Evolutionary conservation across 768 basidiomycete species (phyloP), one percentile per base, ranked within the genome.

Genomic region (Plicaturopsis crispa): DNA sequence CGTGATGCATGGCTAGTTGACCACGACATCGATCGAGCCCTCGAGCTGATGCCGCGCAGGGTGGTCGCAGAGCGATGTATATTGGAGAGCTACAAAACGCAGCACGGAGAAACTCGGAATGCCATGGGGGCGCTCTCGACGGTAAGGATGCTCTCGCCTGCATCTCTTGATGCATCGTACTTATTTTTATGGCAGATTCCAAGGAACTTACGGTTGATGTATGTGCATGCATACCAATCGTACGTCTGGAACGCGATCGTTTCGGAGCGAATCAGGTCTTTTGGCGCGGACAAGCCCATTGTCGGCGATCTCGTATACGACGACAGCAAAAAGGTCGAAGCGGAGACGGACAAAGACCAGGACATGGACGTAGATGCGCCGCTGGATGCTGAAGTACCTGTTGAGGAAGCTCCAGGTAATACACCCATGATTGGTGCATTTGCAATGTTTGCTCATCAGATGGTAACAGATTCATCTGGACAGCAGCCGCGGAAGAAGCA

Each of bases 191-290:
- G 21, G 30, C 48, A 97, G 94, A 98, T 99, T 48, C 96, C 96
- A 11, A 75, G 84, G 40, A 98, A 94, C 53, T 74, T 99, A 42
- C 76, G 96, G 36, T 65, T 96, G 47, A 97, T 99, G 88, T 99
- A 98, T 57, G 80, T 97, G 39, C 96, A 99, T 59, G 93, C 93
- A 21, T 99, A 97, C 56, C 96, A 99, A 58, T 93, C 89, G 12
- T 99, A 97, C 50, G 82, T 98, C 23, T 99, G 94, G 94, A 99
- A 99, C 60, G 80, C 90, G 33, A 82, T 97, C 40, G 89, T 93
- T 28, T 97, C 93, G 3, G 91, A 97, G 60, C 84, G 96, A 10
- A 80, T 98, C 51, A 79, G 77, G 42, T 68, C 70, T 34, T 80
- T 80, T 50, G 91, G 93, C 21, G 63, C 72, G 36, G 73, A 82